Evolutionary conservation across 2,329 filamentous ascomycete genomes (phyloP).

Genomic region (Cucurbitaria berberidis): DNA sequence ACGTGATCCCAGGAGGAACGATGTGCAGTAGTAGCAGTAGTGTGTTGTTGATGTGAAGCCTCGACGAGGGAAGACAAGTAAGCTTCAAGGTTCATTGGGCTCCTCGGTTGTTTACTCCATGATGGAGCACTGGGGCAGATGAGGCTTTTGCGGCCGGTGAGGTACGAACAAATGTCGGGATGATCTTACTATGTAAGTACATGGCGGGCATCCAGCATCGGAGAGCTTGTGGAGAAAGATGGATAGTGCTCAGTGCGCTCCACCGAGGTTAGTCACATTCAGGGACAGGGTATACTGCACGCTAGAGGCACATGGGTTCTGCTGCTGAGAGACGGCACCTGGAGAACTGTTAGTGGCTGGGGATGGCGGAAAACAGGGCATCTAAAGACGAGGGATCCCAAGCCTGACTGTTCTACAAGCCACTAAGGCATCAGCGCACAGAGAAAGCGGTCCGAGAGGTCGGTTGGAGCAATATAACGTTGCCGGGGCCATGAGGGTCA

Average conservation of each 20-base stretch:
- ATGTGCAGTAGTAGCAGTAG: neutral
- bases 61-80: slow-evolving; percentile 6
- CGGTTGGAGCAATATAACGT: slow-evolving; percentile 41
- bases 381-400: slow-evolving; percentile 25
- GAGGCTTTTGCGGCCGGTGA: slow-evolving; percentile 34
- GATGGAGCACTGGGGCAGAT: slow-evolving; percentile 19
- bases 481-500: slow-evolving; percentile 28
- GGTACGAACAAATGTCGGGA: slow-evolving; percentile 41
- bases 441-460: slow-evolving; percentile 35
- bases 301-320: slow-evolving; percentile 30
- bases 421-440: slow-evolving; percentile 31
- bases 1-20: slow-evolving; percentile 5
- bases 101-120: slow-evolving; percentile 30
- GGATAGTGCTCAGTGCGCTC: slow-evolving; percentile 43
- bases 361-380: slow-evolving; percentile 26
- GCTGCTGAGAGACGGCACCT: slow-evolving; percentile 26
- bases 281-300: slow-evolving; percentile 37
- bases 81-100: slow-evolving; percentile 15
- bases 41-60: slow-evolving; percentile 3
- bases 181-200: slow-evolving; percentile 42
- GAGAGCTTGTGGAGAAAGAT: slow-evolving; percentile 47
- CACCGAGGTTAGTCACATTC: slow-evolving; percentile 34
- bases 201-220: slow-evolving; percentile 36
- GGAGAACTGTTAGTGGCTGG: slow-evolving; percentile 34
- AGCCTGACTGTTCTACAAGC: slow-evolving; percentile 27